Percentiles rank a stretch among this genome's conserved stretches.
phyloP scores from a whole-genome alignment of 495 filamentous ascomycete genomes.

The Hypoxylon lienhwacheense region DNA sequence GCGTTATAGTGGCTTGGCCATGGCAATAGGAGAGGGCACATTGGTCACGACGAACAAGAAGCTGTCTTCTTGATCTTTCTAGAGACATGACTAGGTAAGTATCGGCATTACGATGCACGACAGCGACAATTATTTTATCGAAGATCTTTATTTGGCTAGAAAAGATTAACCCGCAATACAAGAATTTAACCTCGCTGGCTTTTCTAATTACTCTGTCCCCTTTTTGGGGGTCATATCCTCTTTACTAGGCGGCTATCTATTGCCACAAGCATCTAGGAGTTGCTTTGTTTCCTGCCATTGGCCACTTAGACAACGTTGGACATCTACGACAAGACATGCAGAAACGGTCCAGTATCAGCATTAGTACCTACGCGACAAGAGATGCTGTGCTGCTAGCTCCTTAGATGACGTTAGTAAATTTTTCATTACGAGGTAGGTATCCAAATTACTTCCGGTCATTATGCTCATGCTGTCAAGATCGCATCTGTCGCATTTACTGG shows the following conservation, averaged over 20 bases:
- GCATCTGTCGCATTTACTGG: neutral
- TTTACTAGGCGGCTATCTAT: slow-evolving; percentile 2
- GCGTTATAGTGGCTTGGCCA: slow-evolving; percentile 20
- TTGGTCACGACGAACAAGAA: slow-evolving; percentile 11
- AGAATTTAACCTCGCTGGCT: slow-evolving; percentile 19
- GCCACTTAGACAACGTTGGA: neutral
- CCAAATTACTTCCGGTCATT: neutral
- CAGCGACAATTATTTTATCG: slow-evolving; percentile 8
- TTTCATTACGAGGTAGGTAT: slow-evolving; percentile 9
- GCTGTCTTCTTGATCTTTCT: slow-evolving; percentile 12
- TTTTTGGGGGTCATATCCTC: neutral
- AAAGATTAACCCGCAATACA: slow-evolving; percentile 9
- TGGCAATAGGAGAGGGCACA: neutral
- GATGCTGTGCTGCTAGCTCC: neutral
- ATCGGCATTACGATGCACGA: slow-evolving; percentile 30
- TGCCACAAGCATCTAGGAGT: slow-evolving; percentile 8
- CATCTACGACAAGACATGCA: slow-evolving; percentile 17
- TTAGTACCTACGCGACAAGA: neutral
- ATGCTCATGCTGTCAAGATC: neutral
- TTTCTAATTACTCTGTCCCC: slow-evolving; percentile 3
- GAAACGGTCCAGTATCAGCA: too few species aligned
- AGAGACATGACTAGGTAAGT: slow-evolving; percentile 24
- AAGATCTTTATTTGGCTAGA: slow-evolving; percentile 23
- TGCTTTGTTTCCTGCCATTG: slow-evolving; percentile 8
- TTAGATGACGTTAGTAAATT: neutral